Base-by-base conservation (phyloP, 371 early-diverging fungal genomes). In the Apophysomyces ossiformis region DNA sequence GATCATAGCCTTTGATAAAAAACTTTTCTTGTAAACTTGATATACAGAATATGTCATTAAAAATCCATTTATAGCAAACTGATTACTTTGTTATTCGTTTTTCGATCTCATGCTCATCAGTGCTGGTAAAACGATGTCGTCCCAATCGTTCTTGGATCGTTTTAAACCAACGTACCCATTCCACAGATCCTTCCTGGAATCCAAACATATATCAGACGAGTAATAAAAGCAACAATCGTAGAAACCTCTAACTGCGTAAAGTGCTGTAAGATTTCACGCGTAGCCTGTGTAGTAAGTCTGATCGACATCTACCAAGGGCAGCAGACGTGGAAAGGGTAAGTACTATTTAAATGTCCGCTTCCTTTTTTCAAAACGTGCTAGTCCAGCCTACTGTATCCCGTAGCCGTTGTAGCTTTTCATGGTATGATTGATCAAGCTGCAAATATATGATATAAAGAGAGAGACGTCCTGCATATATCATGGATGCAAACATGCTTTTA, bases 11-110 rank as follows among this genome's bases (percentile, higher is more conserved):
- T 50, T 69, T 61, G 44, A 69, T 62, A 13, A 37, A 54, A 41
- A 69, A 61, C 59, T 69, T 69, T 37, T 69, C 70, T n/a, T 50
- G 47, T 41, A 69, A 62, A 38, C 70, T 69, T 16, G 5, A 32
- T 26, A 44, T 32, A 44, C 21, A 8, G 47, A 26, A 26, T 26
- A 26, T 26, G n/a, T 43, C 61, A 35, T 16, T 61, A 32, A 12
- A 12, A 7, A 5, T 11, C 11, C 21, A 5, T 9, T 13, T 9
- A 37, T 44, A 18, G 15, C 32, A 8, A 4, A 21, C 21, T 62
- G 5, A 36, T 38, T 62, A 62, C 62, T 45, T 62, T 45, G 21
- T 45, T 15, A 36, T 18, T 37, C 45, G 18, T 18, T 37, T 46
- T 15, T 50, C 62, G 36, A 62, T 47, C 12, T 18, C 36, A 18